Conservation (phyloP, 257 asterid genomes). For the Solanum neorickii region DNA sequence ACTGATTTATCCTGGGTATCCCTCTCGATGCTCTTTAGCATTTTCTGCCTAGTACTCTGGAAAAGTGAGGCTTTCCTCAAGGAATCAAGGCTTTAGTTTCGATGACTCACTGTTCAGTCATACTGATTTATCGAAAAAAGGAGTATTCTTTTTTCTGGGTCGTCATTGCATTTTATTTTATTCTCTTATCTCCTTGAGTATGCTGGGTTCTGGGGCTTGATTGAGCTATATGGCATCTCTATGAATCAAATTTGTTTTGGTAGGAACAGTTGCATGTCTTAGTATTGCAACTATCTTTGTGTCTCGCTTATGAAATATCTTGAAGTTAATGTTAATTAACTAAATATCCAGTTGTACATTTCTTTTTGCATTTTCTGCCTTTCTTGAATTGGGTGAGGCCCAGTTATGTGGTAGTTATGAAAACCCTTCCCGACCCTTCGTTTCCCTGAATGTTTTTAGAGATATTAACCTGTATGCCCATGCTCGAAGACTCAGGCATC, state of each 20-base stretch:
- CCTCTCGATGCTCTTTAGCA: neutral
- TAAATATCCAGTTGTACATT: neutral
- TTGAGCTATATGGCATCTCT: neutral
- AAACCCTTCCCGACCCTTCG: neutral
- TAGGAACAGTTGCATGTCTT: neutral
- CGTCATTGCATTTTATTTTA: neutral
- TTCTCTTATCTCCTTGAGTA: neutral
- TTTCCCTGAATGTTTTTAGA: neutral
- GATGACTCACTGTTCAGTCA: neutral
- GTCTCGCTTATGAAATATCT: neutral
- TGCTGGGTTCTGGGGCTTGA: neutral
- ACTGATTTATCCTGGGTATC: neutral
- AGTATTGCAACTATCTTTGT: neutral
- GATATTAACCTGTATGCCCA: neutral
- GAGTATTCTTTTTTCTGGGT: neutral
- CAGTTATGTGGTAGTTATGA: neutral
- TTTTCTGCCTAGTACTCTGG: neutral
- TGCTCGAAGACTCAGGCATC: neutral
- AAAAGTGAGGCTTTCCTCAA: neutral
- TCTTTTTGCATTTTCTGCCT: neutral
- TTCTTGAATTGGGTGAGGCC: neutral
- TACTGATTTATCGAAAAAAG: neutral
- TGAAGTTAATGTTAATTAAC: neutral
- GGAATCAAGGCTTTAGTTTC: neutral
- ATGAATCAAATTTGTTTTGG: neutral